Conservation (phyloP, 768 basidiomycete species). For the Kwoniella sp. region DNA sequence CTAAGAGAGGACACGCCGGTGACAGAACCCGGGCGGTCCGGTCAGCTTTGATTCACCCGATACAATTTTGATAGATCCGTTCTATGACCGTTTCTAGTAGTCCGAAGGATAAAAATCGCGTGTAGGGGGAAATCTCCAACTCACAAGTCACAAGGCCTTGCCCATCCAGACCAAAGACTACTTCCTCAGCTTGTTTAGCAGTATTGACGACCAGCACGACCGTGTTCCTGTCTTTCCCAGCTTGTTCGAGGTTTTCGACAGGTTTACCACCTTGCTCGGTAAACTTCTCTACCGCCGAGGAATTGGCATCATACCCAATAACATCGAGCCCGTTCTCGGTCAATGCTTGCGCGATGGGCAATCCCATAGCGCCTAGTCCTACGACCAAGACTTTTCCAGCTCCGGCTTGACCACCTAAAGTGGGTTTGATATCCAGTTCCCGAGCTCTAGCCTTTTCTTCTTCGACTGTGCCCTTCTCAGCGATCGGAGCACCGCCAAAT, state of each 20-base stretch:
- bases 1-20: conserved; percentile 6
- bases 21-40: background rate
- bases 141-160: conserved; percentile 14
- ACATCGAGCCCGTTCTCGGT: conserved; percentile 35
- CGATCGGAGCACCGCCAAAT: conserved; percentile 35
- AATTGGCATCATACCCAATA: conserved; percentile 34
- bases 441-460: conserved; percentile 36
- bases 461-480: conserved; percentile 31
- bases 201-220: conserved; percentile 39
- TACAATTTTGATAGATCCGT: background rate
- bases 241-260: conserved; percentile 15
- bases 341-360: conserved; percentile 38
- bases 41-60: too few relatives aligned
- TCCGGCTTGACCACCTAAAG: background rate
- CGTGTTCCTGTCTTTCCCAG: conserved; percentile 31
- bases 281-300: conserved; percentile 25
- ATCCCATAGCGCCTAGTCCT: conserved; percentile 46
- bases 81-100: too few relatives aligned
- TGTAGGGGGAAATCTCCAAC: too few relatives aligned
- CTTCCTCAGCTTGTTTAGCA: conserved; percentile 31
- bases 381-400: conserved; percentile 41
- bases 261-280: conserved; percentile 33
- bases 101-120: too few relatives aligned
- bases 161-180: conserved; percentile 27
- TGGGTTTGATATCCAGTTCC: conserved; percentile 28